phyloP scores from a whole-genome alignment of 192 early-diverging fungal species.

The Coemansia sp. region DNA sequence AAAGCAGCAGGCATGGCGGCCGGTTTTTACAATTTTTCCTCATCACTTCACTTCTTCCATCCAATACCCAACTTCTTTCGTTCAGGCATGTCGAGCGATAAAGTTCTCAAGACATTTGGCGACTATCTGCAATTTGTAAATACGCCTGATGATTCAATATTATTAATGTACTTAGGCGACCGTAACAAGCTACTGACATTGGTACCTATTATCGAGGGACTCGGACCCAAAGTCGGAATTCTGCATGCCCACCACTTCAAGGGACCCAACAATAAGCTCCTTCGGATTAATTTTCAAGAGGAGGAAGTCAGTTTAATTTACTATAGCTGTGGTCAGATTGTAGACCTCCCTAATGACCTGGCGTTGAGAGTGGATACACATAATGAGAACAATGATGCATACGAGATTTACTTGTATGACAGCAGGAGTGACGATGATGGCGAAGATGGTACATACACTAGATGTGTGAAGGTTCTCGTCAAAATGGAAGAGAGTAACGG shows the following conservation, averaged over 20 bases:
- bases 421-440: background rate
- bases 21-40: no score
- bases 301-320: background rate
- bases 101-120: background rate
- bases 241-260: background rate
- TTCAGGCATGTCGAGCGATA: background rate
- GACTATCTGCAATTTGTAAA: background rate
- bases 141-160: background rate
- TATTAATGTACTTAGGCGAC: background rate
- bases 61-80: no score
- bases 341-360: background rate
- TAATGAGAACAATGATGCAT: background rate
- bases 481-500: background rate
- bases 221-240: background rate
- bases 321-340: background rate
- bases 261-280: background rate
- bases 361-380: background rate
- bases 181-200: background rate
- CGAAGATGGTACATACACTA: background rate
- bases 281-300: background rate
- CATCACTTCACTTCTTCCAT: no score
- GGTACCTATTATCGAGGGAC: background rate
- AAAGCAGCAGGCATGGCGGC: no score
- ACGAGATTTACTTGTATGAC: background rate
- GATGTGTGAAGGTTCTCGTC: background rate